These are phyloP conservation scores for Carex scoparia DNA, from an alignment of 176 grass and related monocot genomes.

Conservation along the genomic window DNA sequence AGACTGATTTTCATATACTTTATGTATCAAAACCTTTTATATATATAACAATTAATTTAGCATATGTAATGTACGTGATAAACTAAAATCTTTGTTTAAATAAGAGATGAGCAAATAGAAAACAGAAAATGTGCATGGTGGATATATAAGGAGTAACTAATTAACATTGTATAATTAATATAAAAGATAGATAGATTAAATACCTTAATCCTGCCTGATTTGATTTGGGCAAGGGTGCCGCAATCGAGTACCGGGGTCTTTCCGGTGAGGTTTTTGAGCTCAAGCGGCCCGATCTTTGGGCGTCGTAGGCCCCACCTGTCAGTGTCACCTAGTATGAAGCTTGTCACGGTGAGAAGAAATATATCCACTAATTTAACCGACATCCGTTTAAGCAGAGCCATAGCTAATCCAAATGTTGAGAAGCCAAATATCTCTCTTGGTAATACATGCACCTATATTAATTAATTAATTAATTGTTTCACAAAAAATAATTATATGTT, in stretches of 20 bases:
- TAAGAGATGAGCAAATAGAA: not conserved
- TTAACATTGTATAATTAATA: not conserved
- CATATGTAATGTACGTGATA: not conserved
- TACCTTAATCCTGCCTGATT: slow-evolving; percentile 93
- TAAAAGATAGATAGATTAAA: not conserved
- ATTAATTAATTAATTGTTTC: not conserved
- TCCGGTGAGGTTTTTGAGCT: slow-evolving; percentile 91
- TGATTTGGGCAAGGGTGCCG: slow-evolving; percentile 72
- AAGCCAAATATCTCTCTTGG: slow-evolving; percentile 80
- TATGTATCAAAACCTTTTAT: too few relatives aligned
- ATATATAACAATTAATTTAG: not conserved
- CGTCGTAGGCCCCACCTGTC: slow-evolving; percentile 58
- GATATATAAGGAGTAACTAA: too few relatives aligned
- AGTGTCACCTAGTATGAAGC: slow-evolving; percentile 64
- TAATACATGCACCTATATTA: slow-evolving; percentile 63
- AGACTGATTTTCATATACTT: too few relatives aligned
- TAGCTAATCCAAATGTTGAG: slow-evolving; percentile 78
- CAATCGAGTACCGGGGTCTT: slow-evolving; percentile 89
- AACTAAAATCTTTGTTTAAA: not conserved
- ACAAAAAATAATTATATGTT: not conserved
- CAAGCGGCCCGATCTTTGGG: slow-evolving; percentile 84
- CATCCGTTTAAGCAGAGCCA: slow-evolving; percentile 61
- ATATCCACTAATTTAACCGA: slow-evolving; percentile 57
- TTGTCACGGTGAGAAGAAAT: slow-evolving; percentile 53
- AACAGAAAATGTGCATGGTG: not conserved